Evolutionary conservation across 2,329 filamentous ascomycete species (phyloP).

Genomic region (Ceratocystis cubensis): DNA sequence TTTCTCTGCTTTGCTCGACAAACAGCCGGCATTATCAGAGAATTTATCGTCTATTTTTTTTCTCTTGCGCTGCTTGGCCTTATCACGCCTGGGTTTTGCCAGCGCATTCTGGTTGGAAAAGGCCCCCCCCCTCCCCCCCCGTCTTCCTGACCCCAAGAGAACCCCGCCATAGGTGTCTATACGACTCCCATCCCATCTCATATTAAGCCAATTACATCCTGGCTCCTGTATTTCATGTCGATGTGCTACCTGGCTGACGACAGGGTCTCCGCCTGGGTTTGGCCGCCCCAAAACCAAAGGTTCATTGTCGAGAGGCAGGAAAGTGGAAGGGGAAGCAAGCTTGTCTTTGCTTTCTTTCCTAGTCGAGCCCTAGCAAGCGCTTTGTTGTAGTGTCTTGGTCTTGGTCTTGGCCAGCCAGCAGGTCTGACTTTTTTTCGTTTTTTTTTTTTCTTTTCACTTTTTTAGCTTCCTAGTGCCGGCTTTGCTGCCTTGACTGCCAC

Average conservation of each 20-base stretch:
- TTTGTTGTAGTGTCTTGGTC: background rate
- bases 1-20: background rate
- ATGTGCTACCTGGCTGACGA: background rate
- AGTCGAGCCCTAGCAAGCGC: background rate
- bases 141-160: background rate
- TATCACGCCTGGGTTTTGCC: background rate
- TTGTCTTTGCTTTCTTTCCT: too few species aligned
- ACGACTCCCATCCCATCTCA: background rate
- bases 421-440: background rate
- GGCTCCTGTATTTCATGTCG: background rate
- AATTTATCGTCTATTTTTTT: background rate
- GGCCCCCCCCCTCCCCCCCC: too few species aligned
- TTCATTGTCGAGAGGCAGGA: too few species aligned
- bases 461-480: background rate
- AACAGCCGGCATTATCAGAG: background rate
- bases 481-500: background rate
- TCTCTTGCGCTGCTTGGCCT: background rate
- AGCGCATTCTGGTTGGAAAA: background rate
- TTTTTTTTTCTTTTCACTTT: background rate
- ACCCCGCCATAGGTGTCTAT: background rate
- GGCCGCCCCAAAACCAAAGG: background rate
- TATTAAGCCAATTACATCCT: background rate
- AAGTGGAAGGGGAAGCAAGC: too few species aligned
- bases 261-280: background rate
- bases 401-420: background rate